Evolutionary conservation across 345 rosid genomes (phyloP).

Genomic region (Citrus cavaleriei): DNA sequence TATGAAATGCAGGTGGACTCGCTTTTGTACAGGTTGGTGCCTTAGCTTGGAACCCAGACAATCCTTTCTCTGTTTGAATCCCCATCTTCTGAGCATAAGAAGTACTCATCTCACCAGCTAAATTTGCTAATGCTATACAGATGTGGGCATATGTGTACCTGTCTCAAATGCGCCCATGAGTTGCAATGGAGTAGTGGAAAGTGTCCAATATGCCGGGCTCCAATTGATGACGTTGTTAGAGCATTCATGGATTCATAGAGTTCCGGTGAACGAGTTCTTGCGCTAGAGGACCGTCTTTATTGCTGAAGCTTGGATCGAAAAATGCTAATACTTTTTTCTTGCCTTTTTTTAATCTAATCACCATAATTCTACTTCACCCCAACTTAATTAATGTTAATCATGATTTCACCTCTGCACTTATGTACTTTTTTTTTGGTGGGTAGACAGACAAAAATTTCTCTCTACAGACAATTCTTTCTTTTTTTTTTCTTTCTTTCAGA

Average conservation of each 20-base stretch:
- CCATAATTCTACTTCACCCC: neutral
- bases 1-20: conserved; percentile 70
- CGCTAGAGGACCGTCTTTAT: conserved; percentile 41
- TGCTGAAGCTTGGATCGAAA: neutral
- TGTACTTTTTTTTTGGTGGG: neutral
- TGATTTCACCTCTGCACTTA: conserved; percentile 6
- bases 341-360: neutral
- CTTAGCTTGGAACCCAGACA: neutral
- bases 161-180: conserved; percentile 72
- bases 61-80: neutral
- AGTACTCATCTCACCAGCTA: neutral
- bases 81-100: neutral
- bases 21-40: conserved; percentile 61
- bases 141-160: conserved; percentile 95
- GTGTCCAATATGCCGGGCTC: conserved; percentile 80
- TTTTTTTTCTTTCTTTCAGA: neutral
- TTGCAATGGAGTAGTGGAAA: conserved; percentile 68
- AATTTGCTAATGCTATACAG: conserved; percentile 20
- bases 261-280: conserved; percentile 41
- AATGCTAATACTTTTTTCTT: neutral
- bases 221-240: conserved; percentile 73
- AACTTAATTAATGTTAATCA: neutral
- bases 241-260: conserved; percentile 57
- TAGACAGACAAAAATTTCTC: neutral
- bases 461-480: neutral